Conservation (phyloP, 1,284 basidiomycete genomes). For the Golubevia pallescens region DNA sequence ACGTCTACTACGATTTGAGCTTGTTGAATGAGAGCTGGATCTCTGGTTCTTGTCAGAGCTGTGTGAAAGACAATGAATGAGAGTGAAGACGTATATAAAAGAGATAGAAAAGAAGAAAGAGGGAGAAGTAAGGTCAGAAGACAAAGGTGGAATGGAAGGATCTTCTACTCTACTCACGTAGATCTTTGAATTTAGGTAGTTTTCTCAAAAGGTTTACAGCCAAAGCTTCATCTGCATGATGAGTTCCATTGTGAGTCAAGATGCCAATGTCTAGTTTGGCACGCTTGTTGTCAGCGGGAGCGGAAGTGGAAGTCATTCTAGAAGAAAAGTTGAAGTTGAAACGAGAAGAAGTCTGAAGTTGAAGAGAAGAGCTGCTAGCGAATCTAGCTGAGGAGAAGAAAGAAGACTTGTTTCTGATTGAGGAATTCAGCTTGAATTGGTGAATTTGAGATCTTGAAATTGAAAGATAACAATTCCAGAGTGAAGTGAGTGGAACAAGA, state of each 20-base stretch:
- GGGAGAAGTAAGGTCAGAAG: not conserved
- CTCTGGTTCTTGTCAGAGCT: slow-evolving; percentile 70
- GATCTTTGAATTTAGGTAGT: slow-evolving; percentile 77
- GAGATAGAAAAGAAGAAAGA: not conserved
- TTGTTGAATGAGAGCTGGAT: slow-evolving; percentile 77
- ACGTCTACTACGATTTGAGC: slow-evolving; percentile 98
- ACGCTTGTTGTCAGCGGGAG: slow-evolving; percentile 11
- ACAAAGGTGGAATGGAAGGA: not conserved
- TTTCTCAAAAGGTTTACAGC: slow-evolving; percentile 88
- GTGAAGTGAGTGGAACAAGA: too few relatives aligned
- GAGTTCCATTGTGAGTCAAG: slow-evolving; percentile 87
- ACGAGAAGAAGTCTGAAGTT: too few relatives aligned
- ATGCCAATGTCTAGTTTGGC: slow-evolving; percentile 23
- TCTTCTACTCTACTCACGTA: slow-evolving; percentile 70
- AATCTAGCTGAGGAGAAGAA: too few relatives aligned
- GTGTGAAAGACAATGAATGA: not conserved
- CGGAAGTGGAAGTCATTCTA: slow-evolving; percentile 4
- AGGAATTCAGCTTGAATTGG: too few relatives aligned
- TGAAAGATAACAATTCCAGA: too few relatives aligned
- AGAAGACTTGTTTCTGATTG: too few relatives aligned
- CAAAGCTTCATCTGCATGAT: slow-evolving; percentile 94
- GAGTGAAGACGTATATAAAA: too few relatives aligned
- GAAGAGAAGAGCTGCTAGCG: too few relatives aligned
- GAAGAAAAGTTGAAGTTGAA: too few relatives aligned
- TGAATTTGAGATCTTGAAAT: too few relatives aligned